These are phyloP conservation scores for Rhizopus stolonifer DNA, from an alignment of 371 early-diverging fungal species.

Conservation along the genomic window DNA sequence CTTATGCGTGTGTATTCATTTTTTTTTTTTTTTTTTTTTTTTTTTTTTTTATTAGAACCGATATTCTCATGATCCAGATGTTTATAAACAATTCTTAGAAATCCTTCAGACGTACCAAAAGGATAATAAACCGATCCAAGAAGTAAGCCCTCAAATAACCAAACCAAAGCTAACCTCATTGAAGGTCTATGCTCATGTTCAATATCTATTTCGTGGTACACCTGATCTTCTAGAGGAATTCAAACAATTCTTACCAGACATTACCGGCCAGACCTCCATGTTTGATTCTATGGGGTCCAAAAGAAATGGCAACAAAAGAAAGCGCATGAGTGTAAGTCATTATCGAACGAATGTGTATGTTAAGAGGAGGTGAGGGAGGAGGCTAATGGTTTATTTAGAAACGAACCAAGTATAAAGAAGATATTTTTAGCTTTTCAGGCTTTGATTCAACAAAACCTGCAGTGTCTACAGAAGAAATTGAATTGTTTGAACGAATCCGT, in stretches of 20 bases:
- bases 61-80: constrained; percentile 85
- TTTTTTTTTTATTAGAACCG: constrained; percentile 56
- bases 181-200: constrained; percentile 86
- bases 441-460: constrained; percentile 16
- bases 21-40: not conserved
- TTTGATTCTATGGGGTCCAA: not conserved
- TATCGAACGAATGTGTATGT: too few species aligned
- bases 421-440: not conserved
- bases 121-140: constrained; percentile 88
- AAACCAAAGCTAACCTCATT: too few species aligned
- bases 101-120: constrained; percentile 93
- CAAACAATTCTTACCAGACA: constrained; percentile 92
- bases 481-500: constrained; percentile 88
- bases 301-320: not conserved
- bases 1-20: too few species aligned
- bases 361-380: too few species aligned
- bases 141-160: too few species aligned
- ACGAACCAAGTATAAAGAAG: not conserved
- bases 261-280: not conserved
- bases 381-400: not conserved
- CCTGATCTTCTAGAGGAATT: constrained; percentile 93
- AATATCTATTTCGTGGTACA: constrained; percentile 74
- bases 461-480: constrained; percentile 70
- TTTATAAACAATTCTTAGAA: constrained; percentile 93
- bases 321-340: not conserved